Evolutionary conservation across 441 rosid species (phyloP).

Genomic region (Jatropha podagrica): DNA sequence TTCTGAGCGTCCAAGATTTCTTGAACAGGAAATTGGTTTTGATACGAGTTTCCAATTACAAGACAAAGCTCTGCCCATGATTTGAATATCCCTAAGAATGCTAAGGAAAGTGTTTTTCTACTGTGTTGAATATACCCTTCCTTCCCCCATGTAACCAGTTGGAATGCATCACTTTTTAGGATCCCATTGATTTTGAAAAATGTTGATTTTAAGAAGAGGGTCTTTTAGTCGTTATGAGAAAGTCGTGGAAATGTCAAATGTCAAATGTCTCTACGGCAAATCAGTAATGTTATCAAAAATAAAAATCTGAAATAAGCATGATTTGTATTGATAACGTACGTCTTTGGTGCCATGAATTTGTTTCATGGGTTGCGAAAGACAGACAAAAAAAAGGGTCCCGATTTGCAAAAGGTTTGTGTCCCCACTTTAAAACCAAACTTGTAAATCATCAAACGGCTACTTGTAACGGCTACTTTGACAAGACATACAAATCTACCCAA

Average conservation of each 20-base stretch:
- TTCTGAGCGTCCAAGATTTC: background rate
- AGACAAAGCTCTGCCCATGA: background rate
- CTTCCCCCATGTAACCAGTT: background rate
- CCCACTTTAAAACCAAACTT: constrained; percentile 1
- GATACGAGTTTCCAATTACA: background rate
- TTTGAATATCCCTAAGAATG: constrained; percentile 1
- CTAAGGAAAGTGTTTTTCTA: background rate
- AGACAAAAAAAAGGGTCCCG: background rate
- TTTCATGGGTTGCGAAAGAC: background rate
- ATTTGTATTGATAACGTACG: too few species aligned
- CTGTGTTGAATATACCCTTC: background rate
- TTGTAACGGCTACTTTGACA: constrained; percentile 20
- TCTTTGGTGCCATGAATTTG: background rate
- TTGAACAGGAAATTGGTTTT: background rate
- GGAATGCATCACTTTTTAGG: background rate
- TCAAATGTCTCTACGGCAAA: too few species aligned
- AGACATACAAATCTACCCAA: background rate
- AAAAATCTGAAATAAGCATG: too few species aligned
- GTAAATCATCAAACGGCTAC: constrained; percentile 21
- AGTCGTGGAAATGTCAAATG: background rate
- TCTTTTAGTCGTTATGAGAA: background rate
- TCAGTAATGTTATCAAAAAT: too few species aligned
- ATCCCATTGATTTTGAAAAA: background rate
- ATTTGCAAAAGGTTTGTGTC: background rate
- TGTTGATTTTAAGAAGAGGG: background rate